phyloP scores from a whole-genome alignment of 108 stramenopile species.

The Cyclostephanos tholiformis region DNA sequence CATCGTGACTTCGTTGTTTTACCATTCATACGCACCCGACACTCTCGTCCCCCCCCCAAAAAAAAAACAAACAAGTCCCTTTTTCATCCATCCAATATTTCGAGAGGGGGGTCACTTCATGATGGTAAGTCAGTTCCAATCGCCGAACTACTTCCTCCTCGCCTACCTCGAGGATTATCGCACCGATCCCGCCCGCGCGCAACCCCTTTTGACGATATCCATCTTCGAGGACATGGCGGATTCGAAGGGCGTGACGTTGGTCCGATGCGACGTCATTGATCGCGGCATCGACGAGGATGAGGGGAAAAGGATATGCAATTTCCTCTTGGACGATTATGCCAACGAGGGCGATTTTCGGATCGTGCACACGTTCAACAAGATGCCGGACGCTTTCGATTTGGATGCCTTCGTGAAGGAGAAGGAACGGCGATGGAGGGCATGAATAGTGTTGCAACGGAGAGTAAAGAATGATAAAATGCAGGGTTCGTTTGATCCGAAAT shows the following conservation, averaged over 20 bases:
- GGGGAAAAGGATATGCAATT: slow-evolving; percentile 60
- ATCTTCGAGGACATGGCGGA: slow-evolving; percentile 79
- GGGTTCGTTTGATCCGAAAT: no score
- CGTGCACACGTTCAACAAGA: slow-evolving; percentile 77
- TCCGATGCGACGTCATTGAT: slow-evolving; percentile 81
- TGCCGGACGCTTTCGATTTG: slow-evolving; percentile 72
- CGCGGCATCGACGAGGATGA: slow-evolving; percentile 74
- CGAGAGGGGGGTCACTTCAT: slow-evolving; percentile 84
- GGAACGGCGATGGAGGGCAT: slow-evolving; percentile 62
- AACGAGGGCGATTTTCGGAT: slow-evolving; percentile 57
- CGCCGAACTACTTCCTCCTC: slow-evolving; percentile 73
- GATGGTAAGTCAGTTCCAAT: slow-evolving; percentile 80
- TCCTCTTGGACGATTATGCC: slow-evolving; percentile 60
- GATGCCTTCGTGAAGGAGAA: slow-evolving; percentile 69
- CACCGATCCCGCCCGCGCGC: slow-evolving; percentile 78
- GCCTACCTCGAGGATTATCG: slow-evolving; percentile 87
- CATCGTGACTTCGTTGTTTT: background rate
- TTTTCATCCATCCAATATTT: slow-evolving; percentile 86
- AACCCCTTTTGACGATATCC: slow-evolving; percentile 77
- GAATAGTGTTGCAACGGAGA: background rate
- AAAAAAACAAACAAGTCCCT: slow-evolving; percentile 54
- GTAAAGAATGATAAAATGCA: background rate
- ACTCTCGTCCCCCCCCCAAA: no score
- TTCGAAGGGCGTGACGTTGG: slow-evolving; percentile 60
- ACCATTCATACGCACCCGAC: background rate